These are phyloP conservation scores for Medicago lupulina DNA, from an alignment of 306 rosid species.

Conservation along the genomic window DNA sequence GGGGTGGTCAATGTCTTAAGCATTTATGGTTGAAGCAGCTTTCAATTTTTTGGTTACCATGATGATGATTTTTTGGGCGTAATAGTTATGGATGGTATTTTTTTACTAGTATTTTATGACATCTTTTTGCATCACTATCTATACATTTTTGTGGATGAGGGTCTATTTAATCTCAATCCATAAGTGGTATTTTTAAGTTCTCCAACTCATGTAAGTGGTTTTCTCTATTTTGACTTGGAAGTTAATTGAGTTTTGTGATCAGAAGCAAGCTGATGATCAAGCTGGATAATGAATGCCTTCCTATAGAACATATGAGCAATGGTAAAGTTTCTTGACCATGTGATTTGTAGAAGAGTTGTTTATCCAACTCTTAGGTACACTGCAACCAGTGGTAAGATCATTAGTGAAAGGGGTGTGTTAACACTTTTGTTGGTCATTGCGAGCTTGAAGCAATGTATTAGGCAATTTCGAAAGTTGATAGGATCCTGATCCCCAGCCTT, in stretches of 20 bases:
- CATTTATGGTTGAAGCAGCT: too few relatives aligned
- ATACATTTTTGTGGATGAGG: too few relatives aligned
- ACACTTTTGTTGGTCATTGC: slow-evolving; percentile 92
- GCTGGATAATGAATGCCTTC: slow-evolving; percentile 90
- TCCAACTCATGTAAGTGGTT: too few relatives aligned
- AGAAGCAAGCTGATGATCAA: slow-evolving; percentile 85
- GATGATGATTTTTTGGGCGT: too few relatives aligned
- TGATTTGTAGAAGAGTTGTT: slow-evolving; percentile 88
- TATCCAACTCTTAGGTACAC: slow-evolving; percentile 96
- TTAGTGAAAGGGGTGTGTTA: slow-evolving; percentile 94
- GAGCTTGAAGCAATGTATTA: slow-evolving; percentile 90
- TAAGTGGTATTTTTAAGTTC: too few relatives aligned
- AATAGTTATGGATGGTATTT: too few relatives aligned
- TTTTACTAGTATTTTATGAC: too few relatives aligned
- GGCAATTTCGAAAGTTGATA: slow-evolving; percentile 89
- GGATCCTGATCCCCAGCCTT: slow-evolving; percentile 96
- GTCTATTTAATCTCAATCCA: too few relatives aligned
- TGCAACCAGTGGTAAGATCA: slow-evolving; percentile 92
- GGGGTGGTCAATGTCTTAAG: too few relatives aligned
- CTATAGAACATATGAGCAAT: slow-evolving; percentile 97
- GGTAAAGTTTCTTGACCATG: slow-evolving; percentile 93
- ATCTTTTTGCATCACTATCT: too few relatives aligned
- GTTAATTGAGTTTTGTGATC: slow-evolving; percentile 90
- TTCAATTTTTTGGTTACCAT: too few relatives aligned
- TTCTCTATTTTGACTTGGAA: slow-evolving; percentile 43